Evolutionary conservation across 2,329 filamentous ascomycete species (phyloP), one percentile per base, ranked within the genome.

Genomic region (Aspergillus unguis): DNA sequence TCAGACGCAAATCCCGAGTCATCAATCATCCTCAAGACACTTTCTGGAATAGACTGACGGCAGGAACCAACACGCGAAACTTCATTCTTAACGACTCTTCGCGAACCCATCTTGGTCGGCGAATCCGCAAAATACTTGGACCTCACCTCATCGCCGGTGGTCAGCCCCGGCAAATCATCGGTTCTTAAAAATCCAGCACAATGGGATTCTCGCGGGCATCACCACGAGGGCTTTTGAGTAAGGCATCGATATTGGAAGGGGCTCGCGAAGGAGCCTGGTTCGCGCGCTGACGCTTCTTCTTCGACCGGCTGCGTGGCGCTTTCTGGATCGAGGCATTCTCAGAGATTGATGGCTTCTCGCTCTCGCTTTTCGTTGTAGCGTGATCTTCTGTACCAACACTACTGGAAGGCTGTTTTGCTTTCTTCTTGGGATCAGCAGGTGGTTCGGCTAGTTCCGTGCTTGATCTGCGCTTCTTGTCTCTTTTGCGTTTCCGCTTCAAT

Each of bases 101-200:
- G 48, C 28, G 6, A 50, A 23, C 5, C 43, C 31, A 43, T 51
- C 8, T 45, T 36, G 9, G 23, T 17, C 37, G 37, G 52, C 6
- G 10, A 10, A 28, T n/a, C n/a, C 40, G 38, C 31, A 45, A 70
- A 71, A 58, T 69, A 71, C 53, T 65, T 68, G 5, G 69, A 72
- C 61, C 59, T 63, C 53, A 65, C 71, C 71, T 73, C 71, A 71
- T 70, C 69, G 63, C 65, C 55, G 60, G 65, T 58, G 57, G 63
- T 70, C 64, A 68, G 48, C 56, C 60, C 60, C 60, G 61, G 65
- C 62, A 65, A 71, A 71, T 73, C 71, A 71, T 66, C 55, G 71
- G 71, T 54, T 26, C 44, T 58, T 61, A 64, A 71, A 73, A 73
- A 73, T 63, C 68, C 67, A 62, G 64, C 64, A 53, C 10, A 23